phyloP scores from a whole-genome alignment of 352 stramenopile genomes.

The Phytopythium delawarense region DNA sequence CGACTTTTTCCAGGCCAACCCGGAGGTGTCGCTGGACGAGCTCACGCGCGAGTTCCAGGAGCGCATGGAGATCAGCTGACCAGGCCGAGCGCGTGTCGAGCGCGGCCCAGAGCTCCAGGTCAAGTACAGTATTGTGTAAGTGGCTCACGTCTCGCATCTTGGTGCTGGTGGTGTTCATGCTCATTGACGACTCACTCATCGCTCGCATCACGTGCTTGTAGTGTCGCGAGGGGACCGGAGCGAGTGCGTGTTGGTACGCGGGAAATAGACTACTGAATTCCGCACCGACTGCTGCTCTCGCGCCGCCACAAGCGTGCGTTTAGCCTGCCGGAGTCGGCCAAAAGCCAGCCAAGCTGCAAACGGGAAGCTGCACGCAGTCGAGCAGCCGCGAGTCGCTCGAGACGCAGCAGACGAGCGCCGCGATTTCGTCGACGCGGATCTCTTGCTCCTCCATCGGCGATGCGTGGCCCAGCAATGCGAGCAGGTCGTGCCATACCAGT shows the following conservation, averaged over 20 bases:
- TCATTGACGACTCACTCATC: not conserved
- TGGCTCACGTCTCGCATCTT: not conserved
- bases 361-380: slow-evolving; percentile 7
- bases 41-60: slow-evolving; percentile 73
- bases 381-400: slow-evolving; percentile 27
- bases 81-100: not conserved
- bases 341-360: not conserved
- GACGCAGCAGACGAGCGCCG: slow-evolving; percentile 27
- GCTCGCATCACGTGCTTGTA: too few species aligned
- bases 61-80: slow-evolving; percentile 59
- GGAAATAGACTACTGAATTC: not conserved
- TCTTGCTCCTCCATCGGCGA: not conserved
- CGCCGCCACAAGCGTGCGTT: not conserved
- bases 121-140: slow-evolving; percentile 10
- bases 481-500: slow-evolving; percentile 35
- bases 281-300: not conserved
- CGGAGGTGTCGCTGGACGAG: slow-evolving; percentile 61
- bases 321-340: not conserved
- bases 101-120: not conserved
- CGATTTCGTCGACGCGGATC: slow-evolving; percentile 6
- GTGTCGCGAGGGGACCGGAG: not conserved
- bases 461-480: slow-evolving; percentile 6
- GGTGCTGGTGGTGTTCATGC: not conserved
- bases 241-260: not conserved
- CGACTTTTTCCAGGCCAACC: slow-evolving; percentile 67